A percentile compares a stretch with the other conserved stretches of the same genome.
Conservation (phyloP, 176 grass and related monocot genomes). For the Zoysia pacifica region DNA sequence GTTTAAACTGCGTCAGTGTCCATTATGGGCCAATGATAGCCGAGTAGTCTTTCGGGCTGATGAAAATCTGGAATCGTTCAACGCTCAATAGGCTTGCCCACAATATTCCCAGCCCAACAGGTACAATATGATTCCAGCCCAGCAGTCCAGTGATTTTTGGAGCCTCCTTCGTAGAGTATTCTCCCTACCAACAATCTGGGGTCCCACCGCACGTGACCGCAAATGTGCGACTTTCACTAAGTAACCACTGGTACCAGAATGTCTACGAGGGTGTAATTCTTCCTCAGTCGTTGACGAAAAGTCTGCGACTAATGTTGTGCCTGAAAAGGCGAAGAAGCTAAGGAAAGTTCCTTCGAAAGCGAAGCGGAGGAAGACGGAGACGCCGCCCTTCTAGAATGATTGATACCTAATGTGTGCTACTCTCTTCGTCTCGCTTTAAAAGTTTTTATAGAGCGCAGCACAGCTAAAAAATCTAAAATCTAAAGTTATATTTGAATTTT, state of each 20-base stretch:
- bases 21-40: not conserved
- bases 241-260: not conserved
- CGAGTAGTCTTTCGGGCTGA: too few relatives aligned
- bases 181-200: not conserved
- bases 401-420: not conserved
- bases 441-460: too few relatives aligned
- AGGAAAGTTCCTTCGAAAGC: not conserved
- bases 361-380: not conserved
- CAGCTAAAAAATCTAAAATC: too few relatives aligned
- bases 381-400: not conserved
- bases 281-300: not conserved
- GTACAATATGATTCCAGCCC: not conserved
- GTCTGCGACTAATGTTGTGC: not conserved
- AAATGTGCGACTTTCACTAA: not conserved
- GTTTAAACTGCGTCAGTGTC: not conserved
- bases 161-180: not conserved
- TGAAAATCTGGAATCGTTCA: accelerated
- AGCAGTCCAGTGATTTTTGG: not conserved
- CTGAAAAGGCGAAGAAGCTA: not conserved
- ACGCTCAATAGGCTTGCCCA: not conserved
- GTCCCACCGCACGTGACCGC: not conserved
- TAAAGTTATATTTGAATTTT: too few relatives aligned
- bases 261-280: not conserved
- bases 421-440: too few relatives aligned
- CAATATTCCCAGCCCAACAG: not conserved